These are phyloP conservation scores for Dendrobium huoshanense DNA, from an alignment of 106 monocot genomes.

Conservation along the genomic window DNA sequence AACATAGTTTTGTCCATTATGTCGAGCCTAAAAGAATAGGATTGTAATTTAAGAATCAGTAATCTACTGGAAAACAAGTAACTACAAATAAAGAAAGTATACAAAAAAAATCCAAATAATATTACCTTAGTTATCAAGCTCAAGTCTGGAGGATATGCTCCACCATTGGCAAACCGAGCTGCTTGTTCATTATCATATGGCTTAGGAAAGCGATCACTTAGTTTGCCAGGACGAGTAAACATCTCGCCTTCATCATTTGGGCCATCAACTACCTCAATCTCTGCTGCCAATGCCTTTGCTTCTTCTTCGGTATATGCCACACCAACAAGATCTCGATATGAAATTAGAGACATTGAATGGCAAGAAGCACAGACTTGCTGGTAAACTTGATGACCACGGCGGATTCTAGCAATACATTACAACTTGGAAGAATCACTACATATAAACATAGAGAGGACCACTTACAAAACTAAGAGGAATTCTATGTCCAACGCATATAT, in stretches of 20 bases:
- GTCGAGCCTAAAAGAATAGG: constrained; percentile 58
- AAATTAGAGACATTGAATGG: constrained; percentile 69
- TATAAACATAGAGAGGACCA: background rate
- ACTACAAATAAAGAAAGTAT: too few relatives aligned
- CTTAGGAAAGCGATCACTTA: constrained; percentile 73
- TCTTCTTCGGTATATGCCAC: constrained; percentile 93
- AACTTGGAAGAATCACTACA: background rate
- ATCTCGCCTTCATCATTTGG: constrained; percentile 85
- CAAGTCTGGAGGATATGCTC: constrained; percentile 75
- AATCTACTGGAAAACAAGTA: background rate
- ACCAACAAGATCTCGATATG: constrained; percentile 80
- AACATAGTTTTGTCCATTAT: constrained; percentile 82
- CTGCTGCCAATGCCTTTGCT: constrained; percentile 84
- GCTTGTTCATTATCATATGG: constrained; percentile 76
- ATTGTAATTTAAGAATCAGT: background rate
- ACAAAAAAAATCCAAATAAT: background rate
- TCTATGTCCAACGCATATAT: background rate
- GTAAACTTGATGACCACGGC: constrained; percentile 76
- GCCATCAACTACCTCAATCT: constrained; percentile 77
- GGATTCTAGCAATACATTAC: constrained; percentile 37
- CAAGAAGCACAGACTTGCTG: constrained; percentile 68
- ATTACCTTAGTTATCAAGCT: constrained; percentile 73
- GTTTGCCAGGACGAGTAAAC: constrained; percentile 70
- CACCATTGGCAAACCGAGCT: constrained; percentile 72
- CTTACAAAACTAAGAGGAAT: background rate